Evolutionary conservation across 1,284 basidiomycete genomes (phyloP), one percentile per base, ranked within the genome.

Genomic region (Melampsora abietis-canadensis): DNA sequence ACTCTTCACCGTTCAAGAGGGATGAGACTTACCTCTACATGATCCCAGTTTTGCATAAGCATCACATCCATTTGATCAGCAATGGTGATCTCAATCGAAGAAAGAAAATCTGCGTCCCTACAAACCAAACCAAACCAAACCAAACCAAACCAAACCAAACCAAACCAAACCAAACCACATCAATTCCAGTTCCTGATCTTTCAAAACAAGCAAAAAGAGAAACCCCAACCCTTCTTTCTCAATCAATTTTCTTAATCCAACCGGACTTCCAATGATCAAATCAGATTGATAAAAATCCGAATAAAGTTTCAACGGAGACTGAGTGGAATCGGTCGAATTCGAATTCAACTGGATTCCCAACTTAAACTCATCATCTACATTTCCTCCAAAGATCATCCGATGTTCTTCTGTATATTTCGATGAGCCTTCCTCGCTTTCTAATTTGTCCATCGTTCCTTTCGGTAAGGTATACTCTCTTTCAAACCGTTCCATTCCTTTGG

Each of bases 11-110:
- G n/a, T n/a, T n/a, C n/a, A n/a, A n/a, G n/a, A n/a, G n/a, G n/a
- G n/a, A n/a, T n/a, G n/a, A n/a, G n/a, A n/a, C n/a, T n/a, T n/a
- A 91, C 93, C 85, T 94, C 90, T 19, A 95, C 86, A 81, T 98
- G 95, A 67, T 98, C 94, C 96, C 96, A 98, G 80, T 98, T 98
- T 84, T 98, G 95, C 96, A 98, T 98, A 7, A 88, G 87, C 81
- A 98, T 87, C 2, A 91, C 89, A 81, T 98, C 94, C 84, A 92
- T 85, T 79, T 98, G 94, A 82, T 98, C 96, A 10, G 91, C 86
- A n/a, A 98, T 83, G n/a, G 92, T 83, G 17, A 98, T 84, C 82
- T 99, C 96, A 77, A 99, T 91, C 2, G 92, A 95, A 2, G 92
- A 92, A 66, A 99, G 84, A 81, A 95, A 92, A 82, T 98, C 95